phyloP scores from a whole-genome alignment of 805 yeast genomes.

The Wickerhamiella azyma region DNA sequence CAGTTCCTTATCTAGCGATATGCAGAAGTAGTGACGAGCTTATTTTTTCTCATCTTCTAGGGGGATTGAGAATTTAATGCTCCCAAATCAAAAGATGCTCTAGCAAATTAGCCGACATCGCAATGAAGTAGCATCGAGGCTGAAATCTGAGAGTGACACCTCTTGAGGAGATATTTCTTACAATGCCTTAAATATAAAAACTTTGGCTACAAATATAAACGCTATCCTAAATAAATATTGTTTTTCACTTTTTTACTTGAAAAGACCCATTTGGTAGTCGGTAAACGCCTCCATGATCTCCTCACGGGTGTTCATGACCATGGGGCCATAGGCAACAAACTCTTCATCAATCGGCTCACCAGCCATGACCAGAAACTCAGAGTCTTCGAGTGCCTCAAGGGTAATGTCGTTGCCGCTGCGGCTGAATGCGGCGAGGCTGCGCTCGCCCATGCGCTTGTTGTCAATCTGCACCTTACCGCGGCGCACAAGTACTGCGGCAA shows the following conservation, averaged over 20 bases:
- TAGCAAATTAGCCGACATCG: too few species aligned
- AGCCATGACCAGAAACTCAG: slow-evolving; percentile 59
- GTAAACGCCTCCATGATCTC: slow-evolving; percentile 6
- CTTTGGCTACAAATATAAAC: too few species aligned
- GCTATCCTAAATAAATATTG: not conserved
- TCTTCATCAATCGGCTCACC: slow-evolving; percentile 29
- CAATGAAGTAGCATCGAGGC: too few species aligned
- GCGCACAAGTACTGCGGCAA: slow-evolving; percentile 54
- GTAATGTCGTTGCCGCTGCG: not conserved
- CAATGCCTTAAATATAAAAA: too few species aligned
- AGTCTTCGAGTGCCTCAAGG: slow-evolving; percentile 21
- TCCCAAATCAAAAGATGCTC: too few species aligned
- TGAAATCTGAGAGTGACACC: too few species aligned
- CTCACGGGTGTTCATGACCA: slow-evolving; percentile 9
- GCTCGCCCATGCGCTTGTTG: slow-evolving; percentile 23
- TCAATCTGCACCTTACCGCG: slow-evolving; percentile 43
- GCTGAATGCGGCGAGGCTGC: not conserved
- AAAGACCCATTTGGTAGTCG: slow-evolving; percentile 6
- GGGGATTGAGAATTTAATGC: too few species aligned
- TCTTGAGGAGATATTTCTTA: too few species aligned
- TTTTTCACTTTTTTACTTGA: not conserved
- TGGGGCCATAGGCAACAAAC: slow-evolving; percentile 8
- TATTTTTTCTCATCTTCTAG: too few species aligned
- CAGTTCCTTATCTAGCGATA: too few species aligned
- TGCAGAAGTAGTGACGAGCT: too few species aligned